These are phyloP conservation scores for Wickerhamiella slavikovae DNA, from an alignment of 805 yeast species.

Conservation along the genomic window DNA sequence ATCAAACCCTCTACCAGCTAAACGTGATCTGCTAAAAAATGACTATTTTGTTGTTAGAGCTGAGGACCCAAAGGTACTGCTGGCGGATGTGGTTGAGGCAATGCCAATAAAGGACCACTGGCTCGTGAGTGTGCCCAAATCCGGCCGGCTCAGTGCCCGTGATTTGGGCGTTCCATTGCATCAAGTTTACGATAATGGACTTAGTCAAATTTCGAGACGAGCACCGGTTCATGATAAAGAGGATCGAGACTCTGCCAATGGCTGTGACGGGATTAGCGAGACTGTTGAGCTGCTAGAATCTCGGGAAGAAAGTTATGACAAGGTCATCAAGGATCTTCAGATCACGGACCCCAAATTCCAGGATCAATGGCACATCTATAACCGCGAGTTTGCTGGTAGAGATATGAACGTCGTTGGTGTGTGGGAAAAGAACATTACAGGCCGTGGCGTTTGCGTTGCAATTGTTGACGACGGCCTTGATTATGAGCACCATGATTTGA, in stretches of 20 bases:
- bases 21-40: constrained; percentile 5
- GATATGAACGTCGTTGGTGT: constrained; percentile 75
- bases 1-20: constrained; percentile 10
- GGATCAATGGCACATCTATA: constrained; percentile 84
- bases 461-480: constrained; percentile 91
- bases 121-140: constrained; percentile 8
- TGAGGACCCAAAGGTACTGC: constrained; percentile 5
- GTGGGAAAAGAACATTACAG: constrained; percentile 69
- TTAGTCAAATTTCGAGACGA: constrained; percentile 3
- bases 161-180: not conserved
- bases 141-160: not conserved
- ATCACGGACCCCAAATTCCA: constrained; percentile 71
- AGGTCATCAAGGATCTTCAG: constrained; percentile 28
- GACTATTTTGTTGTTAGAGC: constrained; percentile 10
- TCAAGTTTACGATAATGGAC: constrained; percentile 2
- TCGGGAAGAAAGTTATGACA: not conserved
- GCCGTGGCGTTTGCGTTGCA: constrained; percentile 66
- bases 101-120: constrained; percentile 13
- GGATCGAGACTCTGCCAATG: too few species aligned
- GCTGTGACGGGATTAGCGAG: not conserved
- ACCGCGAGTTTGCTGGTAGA: constrained; percentile 49
- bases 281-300: not conserved
- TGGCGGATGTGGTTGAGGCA: constrained; percentile 9
- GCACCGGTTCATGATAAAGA: constrained; percentile 8
- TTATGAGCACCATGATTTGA: constrained; percentile 53